Evolutionary conservation across 495 filamentous ascomycete genomes (phyloP).

Genomic region (Evansstolkia leycettana): DNA sequence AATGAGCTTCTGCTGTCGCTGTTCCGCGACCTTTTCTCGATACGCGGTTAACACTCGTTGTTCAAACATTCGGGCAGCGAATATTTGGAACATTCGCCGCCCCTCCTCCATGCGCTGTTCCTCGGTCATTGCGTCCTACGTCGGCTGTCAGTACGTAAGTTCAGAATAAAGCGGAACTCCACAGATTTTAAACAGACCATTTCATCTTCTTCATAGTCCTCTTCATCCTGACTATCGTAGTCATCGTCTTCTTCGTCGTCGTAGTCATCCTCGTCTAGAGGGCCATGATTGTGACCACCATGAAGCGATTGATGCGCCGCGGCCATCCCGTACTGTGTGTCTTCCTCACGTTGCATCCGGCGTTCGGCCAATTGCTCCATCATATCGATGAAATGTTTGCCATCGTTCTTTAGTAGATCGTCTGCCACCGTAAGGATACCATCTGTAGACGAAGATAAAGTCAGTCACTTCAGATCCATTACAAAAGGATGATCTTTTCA

Average conservation of each 20-base stretch:
- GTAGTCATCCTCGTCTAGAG: slow-evolving; percentile 62
- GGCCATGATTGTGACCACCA: slow-evolving; percentile 49
- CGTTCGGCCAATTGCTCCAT: slow-evolving; percentile 99
- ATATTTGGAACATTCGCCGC: slow-evolving; percentile 98
- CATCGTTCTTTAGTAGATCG: slow-evolving; percentile 96
- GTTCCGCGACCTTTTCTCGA: slow-evolving; percentile 85
- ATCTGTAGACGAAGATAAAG: slow-evolving; percentile 39
- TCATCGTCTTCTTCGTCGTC: slow-evolving; percentile 77
- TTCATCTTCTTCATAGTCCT: slow-evolving; percentile 76
- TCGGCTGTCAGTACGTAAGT: slow-evolving; percentile 17
- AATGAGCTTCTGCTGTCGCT: slow-evolving; percentile 82
- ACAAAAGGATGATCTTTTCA: too few species aligned
- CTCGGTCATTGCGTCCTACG: slow-evolving; percentile 88
- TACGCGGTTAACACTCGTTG: slow-evolving; percentile 95
- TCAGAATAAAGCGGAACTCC: slow-evolving; percentile 4
- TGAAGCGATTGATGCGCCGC: slow-evolving; percentile 49
- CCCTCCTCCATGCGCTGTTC: slow-evolving; percentile 99
- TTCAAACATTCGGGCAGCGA: slow-evolving; percentile 98
- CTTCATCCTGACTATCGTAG: slow-evolving; percentile 80
- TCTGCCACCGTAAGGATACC: slow-evolving; percentile 98
- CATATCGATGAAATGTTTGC: slow-evolving; percentile 99
- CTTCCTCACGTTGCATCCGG: slow-evolving; percentile 91
- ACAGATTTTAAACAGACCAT: slow-evolving; percentile 38
- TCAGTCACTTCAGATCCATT: too few species aligned
- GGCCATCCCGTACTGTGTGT: slow-evolving; percentile 57